Base-by-base conservation (phyloP, 169 alveolate species). In the Besnoitia besnoiti region DNA sequence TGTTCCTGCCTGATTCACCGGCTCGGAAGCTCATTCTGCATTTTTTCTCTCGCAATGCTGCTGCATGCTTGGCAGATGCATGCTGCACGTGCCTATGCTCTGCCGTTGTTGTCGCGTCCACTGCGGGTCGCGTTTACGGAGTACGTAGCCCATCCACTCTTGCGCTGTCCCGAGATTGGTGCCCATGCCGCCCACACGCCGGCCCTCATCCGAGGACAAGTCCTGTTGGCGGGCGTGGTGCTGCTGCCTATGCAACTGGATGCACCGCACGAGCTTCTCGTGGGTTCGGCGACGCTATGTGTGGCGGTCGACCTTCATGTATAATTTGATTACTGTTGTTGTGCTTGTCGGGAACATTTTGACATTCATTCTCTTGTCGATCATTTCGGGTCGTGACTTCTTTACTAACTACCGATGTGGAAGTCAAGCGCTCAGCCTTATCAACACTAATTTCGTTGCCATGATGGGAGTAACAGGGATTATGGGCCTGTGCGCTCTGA, bases 251-350 rank as follows among this genome's bases (percentile, higher is more conserved):
- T 73, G 82, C n/a, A 27, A 10, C 12, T 73, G 82, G 39, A 1
- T 73, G 82, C 82, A n/a, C 3, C 82, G 82, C 12, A 73, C 82
- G 39, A 35, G 47, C 59, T 95, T 95, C 93, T 79, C 93, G 55
- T 96, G 98, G 98, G 93, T 85, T 37, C 88, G 97, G 59, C 93
- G 98, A 80, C 94, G 98, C 30, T 95, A 95, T 91, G 90, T 94
- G 49, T 96, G 98, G 98, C 95, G 98, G 44, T 96, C 97, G 49
- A 93, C 96, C 37, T 91, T 95, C 90, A 95, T 93, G 90, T 96
- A 96, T 90, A 93, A 88, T 49, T 61, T 94, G 37, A 80, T 96
- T 85, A 90, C 96, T 77, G 84, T 91, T 67, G 77, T 93, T 10
- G 46, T 85, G 3, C 40, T 79, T 30, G 40, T 80, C 27, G 94